phyloP scores from a whole-genome alignment of 2,329 filamentous ascomycete species.

The Fonsecaea multimorphosa region DNA sequence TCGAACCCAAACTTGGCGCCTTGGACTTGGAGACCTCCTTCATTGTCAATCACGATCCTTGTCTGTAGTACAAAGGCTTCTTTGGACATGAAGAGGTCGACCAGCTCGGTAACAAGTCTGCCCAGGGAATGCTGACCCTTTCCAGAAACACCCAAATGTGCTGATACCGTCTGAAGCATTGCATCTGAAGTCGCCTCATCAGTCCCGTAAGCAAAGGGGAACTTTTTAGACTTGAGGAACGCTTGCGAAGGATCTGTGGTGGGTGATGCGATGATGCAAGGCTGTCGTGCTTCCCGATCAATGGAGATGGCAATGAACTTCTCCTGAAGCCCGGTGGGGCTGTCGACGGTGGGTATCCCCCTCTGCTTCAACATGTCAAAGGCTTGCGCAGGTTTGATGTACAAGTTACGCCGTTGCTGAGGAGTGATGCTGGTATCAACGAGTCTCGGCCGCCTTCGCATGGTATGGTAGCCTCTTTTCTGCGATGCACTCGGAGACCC shows the following conservation, averaged over 20 bases:
- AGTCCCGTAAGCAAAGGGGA: constrained; percentile 67
- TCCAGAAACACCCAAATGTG: constrained; percentile 61
- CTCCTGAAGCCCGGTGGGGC: constrained; percentile 47
- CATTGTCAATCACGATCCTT: constrained; percentile 51
- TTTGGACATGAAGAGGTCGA: constrained; percentile 66
- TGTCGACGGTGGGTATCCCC: constrained; percentile 53
- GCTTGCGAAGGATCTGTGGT: constrained; percentile 53
- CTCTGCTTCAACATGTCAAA: constrained; percentile 62
- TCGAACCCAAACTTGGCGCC: constrained; percentile 69
- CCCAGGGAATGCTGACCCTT: constrained; percentile 54
- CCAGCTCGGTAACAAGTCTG: constrained; percentile 60
- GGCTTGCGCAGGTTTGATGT: constrained; percentile 61
- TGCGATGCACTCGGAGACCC: constrained; percentile 43
- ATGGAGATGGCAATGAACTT: constrained; percentile 68
- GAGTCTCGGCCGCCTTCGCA: constrained; percentile 42
- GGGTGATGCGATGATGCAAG: constrained; percentile 68
- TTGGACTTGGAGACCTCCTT: constrained; percentile 57
- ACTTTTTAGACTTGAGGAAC: constrained; percentile 55
- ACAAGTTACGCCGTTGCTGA: constrained; percentile 59
- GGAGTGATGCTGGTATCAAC: neutral
- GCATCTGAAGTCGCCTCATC: constrained; percentile 55
- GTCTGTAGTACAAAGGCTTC: constrained; percentile 69
- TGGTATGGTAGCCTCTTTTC: constrained; percentile 62
- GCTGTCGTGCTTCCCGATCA: constrained; percentile 66
- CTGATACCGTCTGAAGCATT: constrained; percentile 48